These are phyloP conservation scores for Candida ulmi DNA, from an alignment of 805 yeast species.

Conservation along the genomic window DNA sequence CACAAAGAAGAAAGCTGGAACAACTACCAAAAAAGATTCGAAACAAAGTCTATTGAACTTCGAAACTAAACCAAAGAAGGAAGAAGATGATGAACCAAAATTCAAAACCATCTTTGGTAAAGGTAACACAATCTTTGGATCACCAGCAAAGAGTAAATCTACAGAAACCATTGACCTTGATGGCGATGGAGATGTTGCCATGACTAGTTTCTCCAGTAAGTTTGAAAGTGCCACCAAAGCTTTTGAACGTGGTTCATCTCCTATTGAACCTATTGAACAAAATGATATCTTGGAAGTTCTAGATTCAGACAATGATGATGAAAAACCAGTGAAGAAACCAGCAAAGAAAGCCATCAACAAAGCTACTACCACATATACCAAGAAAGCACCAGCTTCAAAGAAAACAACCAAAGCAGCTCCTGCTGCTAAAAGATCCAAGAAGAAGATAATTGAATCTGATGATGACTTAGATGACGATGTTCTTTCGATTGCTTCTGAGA, in stretches of 20 bases:
- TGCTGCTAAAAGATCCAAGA: slow-evolving; percentile 3
- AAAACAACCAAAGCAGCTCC: slow-evolving; percentile 4
- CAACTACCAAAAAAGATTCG: neutral
- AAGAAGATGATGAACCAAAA: slow-evolving; percentile 16
- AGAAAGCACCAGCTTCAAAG: slow-evolving; percentile 7
- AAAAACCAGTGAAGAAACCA: slow-evolving; percentile 6
- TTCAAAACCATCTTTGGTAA: slow-evolving; percentile 33
- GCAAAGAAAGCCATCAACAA: slow-evolving; percentile 11
- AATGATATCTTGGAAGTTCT: no score
- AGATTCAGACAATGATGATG: slow-evolving; percentile 2
- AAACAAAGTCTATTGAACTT: slow-evolving; percentile 6
- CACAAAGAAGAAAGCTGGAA: neutral
- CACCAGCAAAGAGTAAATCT: slow-evolving; percentile 14
- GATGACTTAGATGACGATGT: slow-evolving; percentile 12
- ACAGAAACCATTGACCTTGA: slow-evolving; percentile 4
- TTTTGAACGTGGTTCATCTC: slow-evolving; percentile 2
- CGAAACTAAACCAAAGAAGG: slow-evolving; percentile 9
- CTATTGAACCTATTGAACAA: no score
- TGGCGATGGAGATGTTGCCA: slow-evolving; percentile 3
- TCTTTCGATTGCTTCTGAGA: slow-evolving; percentile 1
- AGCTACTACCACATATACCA: neutral
- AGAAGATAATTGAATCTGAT: slow-evolving; percentile 5
- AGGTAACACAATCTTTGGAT: slow-evolving; percentile 24
- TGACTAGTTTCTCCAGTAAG: slow-evolving; percentile 3
- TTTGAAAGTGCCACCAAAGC: slow-evolving; percentile 6